Conservation (phyloP, 768 basidiomycete genomes). For the Pholiota molesta region DNA sequence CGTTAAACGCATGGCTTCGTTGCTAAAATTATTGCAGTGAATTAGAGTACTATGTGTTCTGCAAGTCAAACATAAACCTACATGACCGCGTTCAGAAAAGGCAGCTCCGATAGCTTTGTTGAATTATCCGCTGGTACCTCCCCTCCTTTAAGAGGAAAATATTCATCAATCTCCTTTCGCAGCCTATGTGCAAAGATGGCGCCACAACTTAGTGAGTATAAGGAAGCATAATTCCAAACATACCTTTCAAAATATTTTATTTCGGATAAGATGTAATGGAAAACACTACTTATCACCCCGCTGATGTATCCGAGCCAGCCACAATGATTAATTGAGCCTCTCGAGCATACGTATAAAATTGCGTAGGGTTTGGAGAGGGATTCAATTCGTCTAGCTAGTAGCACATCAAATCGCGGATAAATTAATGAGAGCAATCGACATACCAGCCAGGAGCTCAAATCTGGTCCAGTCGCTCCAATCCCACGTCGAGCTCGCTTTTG, state of each 20-base stretch:
- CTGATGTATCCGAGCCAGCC: constrained; percentile 36
- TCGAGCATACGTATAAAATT: constrained; percentile 1
- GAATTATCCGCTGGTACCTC: constrained; percentile 18
- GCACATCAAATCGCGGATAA: background rate
- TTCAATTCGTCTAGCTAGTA: constrained; percentile 8
- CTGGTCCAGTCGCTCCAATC: constrained; percentile 1
- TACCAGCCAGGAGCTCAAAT: constrained; percentile 11
- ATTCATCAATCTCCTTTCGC: constrained; percentile 29
- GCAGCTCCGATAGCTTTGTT: constrained; percentile 25
- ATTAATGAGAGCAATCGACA: background rate
- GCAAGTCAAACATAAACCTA: constrained; percentile 27
- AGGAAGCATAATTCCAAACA: background rate
- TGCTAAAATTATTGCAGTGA: constrained; percentile 9
- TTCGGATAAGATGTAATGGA: constrained; percentile 31
- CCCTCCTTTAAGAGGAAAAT: constrained; percentile 14
- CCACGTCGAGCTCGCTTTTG: constrained; percentile 5
- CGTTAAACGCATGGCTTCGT: constrained; percentile 38
- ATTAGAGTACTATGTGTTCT: constrained; percentile 18
- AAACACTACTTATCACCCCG: constrained; percentile 28
- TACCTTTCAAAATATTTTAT: constrained; percentile 21
- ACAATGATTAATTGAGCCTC: constrained; percentile 29
- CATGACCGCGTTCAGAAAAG: constrained; percentile 38
- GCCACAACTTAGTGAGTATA: background rate
- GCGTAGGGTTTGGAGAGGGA: background rate
- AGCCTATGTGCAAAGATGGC: constrained; percentile 14